These are phyloP conservation scores for Coniochaeta pulveracea DNA, from an alignment of 2,329 filamentous ascomycete genomes.

Conservation along the genomic window DNA sequence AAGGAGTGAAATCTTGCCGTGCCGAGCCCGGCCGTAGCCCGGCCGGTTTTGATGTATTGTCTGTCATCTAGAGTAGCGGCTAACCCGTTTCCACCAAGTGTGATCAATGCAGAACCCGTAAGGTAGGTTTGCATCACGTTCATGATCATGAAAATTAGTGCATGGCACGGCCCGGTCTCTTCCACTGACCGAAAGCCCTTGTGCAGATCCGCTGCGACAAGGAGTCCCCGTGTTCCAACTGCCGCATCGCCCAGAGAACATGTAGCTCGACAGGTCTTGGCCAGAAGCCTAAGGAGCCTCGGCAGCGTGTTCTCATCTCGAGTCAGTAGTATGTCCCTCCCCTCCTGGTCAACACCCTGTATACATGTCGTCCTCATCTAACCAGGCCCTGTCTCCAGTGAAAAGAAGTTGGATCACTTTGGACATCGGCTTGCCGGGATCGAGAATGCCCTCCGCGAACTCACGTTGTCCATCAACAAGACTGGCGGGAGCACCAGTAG, in stretches of 20 bases:
- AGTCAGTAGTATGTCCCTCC: slow-evolving; percentile 42
- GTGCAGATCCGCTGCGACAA: slow-evolving; percentile 46
- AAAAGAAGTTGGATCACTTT: slow-evolving; percentile 40
- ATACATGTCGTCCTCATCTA: no score
- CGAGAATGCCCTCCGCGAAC: slow-evolving; percentile 27
- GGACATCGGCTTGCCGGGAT: slow-evolving; percentile 32
- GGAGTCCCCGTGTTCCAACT: slow-evolving; percentile 46
- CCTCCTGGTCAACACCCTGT: no score
- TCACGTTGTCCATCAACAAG: slow-evolving; percentile 14
- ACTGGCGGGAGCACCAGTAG: slow-evolving; percentile 5
- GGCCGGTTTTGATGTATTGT: no score
- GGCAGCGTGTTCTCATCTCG: slow-evolving; percentile 46
- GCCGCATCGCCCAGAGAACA: slow-evolving; percentile 36
- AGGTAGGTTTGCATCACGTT: slow-evolving; percentile 18
- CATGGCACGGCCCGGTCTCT: neutral
- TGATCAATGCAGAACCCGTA: slow-evolving; percentile 26
- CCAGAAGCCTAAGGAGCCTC: slow-evolving; percentile 41
- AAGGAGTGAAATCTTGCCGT: no score
- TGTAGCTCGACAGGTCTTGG: slow-evolving; percentile 44
- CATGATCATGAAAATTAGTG: neutral
- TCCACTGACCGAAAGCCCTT: slow-evolving; percentile 5
- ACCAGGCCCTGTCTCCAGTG: slow-evolving; percentile 25
- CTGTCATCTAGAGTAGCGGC: neutral
- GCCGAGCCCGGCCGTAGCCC: no score
- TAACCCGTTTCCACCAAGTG: no score